Evolutionary conservation across 495 filamentous ascomycete species (phyloP), one percentile per base, ranked within the genome.

Genomic region (Penicillium bovifimosum): DNA sequence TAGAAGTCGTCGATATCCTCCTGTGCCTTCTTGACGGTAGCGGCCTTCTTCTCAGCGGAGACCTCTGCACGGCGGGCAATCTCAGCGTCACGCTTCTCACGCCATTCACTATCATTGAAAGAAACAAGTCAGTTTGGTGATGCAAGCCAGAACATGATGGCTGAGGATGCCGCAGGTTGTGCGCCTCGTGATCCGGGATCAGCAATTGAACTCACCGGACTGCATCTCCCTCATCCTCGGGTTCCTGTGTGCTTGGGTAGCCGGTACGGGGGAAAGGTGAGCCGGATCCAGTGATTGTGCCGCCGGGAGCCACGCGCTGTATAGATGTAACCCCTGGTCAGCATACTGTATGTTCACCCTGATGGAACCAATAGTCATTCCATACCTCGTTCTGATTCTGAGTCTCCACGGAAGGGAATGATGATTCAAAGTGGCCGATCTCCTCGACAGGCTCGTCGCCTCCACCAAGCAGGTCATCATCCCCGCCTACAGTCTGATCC

Each of bases 1-100:
- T 99, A 99, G 77, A 99, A 99, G 62, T 96, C 95, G 62, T 99
- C 93, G 52, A 97, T 91, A 66, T 90, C 87, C 59, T 87, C 77
- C 53, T 86, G 90, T 33, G 95, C 95, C 56, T 88, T 88, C 67
- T 85, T 81, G 62, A 95, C 72, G 7, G 90, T 96, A 66, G 90
- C 81, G 26, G 75, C 78, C 63, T 95, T 95, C 70, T 88, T 87
- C 41, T 80, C 73, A 27, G 81, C 79, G 34, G 89, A 89, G 60
- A 87, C 76, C 66, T 91, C 83, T 40, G 85, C 85, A 54, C 90
- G 88, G 63, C 86, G 86, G 52, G 85, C 75, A 49, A 91, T 81
- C 55, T 79, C 77, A 11, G 85, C 81, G 57, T 91, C 86, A 52
- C 93, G 86, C 59, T 87, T 86, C 68, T 90, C 88, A 61, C 95